These are phyloP conservation scores for Heliamphora pulchella DNA, from an alignment of 179 eudicot species.

Conservation along the genomic window DNA sequence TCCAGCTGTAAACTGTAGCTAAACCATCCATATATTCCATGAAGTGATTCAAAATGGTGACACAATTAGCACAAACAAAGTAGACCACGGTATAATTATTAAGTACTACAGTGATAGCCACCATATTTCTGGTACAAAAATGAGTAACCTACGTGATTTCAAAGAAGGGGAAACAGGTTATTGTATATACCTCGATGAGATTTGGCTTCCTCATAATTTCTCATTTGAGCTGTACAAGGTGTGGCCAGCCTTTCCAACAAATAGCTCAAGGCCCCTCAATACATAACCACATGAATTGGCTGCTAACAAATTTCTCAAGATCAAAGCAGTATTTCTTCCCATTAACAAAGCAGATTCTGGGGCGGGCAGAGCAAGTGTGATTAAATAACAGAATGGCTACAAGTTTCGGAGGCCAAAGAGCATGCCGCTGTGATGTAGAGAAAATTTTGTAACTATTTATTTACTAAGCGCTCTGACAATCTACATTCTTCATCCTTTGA, in stretches of 20 bases:
- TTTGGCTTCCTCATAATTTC: not conserved
- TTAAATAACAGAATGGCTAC: not conserved
- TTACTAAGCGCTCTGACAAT: slow-evolving; percentile 33
- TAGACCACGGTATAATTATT: not conserved
- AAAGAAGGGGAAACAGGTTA: not conserved
- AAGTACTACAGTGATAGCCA: not conserved
- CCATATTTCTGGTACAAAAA: not conserved
- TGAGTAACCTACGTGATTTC: not conserved
- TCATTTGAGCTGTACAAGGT: not conserved
- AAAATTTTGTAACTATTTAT: slow-evolving; percentile 9
- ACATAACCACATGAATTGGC: not conserved
- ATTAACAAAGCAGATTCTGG: not conserved
- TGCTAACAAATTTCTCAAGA: not conserved
- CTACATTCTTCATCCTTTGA: slow-evolving; percentile 59
- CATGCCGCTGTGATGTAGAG: not conserved
- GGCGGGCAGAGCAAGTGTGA: slow-evolving; percentile 4
- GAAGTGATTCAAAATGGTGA: not conserved
- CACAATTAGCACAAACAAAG: too few relatives aligned
- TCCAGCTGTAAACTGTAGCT: not conserved
- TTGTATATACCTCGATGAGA: slow-evolving; percentile 3
- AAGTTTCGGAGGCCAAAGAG: slow-evolving; percentile 9
- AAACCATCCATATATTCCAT: not conserved
- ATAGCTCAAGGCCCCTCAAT: not conserved
- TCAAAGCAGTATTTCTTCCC: slow-evolving; percentile 1
- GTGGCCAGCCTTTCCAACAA: too few relatives aligned